Percentiles rank a stretch among this genome's conserved stretches.
These are phyloP conservation scores for Xylaria grammica DNA, from an alignment of 495 filamentous ascomycete species.

Conservation along the genomic window DNA sequence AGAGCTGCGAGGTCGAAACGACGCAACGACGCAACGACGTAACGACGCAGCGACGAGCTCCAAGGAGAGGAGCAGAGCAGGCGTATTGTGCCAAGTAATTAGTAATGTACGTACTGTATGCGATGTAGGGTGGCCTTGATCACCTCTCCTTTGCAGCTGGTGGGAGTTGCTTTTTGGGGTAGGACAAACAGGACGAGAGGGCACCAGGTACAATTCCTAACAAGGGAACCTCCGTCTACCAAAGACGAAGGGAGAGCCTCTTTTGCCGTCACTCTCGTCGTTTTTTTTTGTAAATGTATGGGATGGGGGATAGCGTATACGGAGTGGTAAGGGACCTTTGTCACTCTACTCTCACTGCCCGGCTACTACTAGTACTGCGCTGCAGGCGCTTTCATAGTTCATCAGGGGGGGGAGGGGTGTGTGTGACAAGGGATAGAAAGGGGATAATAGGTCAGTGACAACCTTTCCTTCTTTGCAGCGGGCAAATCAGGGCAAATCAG, in stretches of 20 bases:
- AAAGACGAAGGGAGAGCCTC: neutral
- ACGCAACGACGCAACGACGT: neutral
- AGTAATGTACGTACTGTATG: neutral
- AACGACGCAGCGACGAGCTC: neutral
- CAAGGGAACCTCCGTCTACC: slow-evolving; percentile 2
- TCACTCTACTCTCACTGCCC: neutral
- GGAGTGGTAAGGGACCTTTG: neutral
- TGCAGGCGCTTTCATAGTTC: neutral
- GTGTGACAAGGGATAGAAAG: neutral
- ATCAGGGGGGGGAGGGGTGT: slow-evolving; percentile 3
- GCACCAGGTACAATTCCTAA: neutral
- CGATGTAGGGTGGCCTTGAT: slow-evolving; percentile 1
- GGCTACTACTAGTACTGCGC: neutral
- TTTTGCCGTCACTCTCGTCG: neutral
- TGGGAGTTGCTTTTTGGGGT: slow-evolving; percentile 14
- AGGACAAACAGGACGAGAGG: slow-evolving; percentile 6
- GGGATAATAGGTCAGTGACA: slow-evolving; percentile 12
- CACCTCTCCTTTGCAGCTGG: slow-evolving; percentile 10
- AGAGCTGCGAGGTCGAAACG: slow-evolving; percentile 22
- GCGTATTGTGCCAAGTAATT: slow-evolving; percentile 7
- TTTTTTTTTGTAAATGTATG: neutral
- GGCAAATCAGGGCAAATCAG: neutral
- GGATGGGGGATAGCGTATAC: neutral
- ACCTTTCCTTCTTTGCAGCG: slow-evolving; percentile 15
- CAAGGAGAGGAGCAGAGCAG: neutral